A percentile compares a stretch with the other conserved stretches of the same genome.
Conservation (phyloP, 2,329 filamentous ascomycete species). For the Ascochyta pisi region DNA sequence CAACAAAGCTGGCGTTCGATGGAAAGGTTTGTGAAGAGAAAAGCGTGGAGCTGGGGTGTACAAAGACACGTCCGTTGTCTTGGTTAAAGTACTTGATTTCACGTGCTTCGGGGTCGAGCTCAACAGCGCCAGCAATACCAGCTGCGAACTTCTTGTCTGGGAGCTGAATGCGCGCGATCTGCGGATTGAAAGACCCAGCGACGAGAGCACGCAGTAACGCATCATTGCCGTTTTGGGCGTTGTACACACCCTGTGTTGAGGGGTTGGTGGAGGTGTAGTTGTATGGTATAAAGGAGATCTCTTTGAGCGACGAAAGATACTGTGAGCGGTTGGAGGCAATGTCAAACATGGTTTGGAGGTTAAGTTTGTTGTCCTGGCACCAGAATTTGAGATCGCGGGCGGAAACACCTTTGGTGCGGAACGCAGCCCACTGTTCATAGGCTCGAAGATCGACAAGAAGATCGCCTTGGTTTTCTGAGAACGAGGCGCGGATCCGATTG, state of each 20-base stretch:
- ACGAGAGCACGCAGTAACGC: slow-evolving; percentile 57
- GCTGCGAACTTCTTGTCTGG: slow-evolving; percentile 95
- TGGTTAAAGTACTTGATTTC: slow-evolving; percentile 88
- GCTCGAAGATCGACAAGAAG: slow-evolving; percentile 85
- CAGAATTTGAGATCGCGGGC: slow-evolving; percentile 72
- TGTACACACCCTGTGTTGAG: slow-evolving; percentile 45
- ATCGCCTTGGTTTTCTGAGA: slow-evolving; percentile 82
- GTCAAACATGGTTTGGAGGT: slow-evolving; percentile 81
- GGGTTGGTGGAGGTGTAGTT: slow-evolving; percentile 42
- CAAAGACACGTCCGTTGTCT: slow-evolving; percentile 73
- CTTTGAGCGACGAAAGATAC: slow-evolving; percentile 83
- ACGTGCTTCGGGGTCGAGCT: slow-evolving; percentile 88
- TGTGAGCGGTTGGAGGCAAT: slow-evolving; percentile 86
- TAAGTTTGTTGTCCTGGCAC: slow-evolving; percentile 87
- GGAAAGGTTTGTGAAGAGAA: slow-evolving; percentile 84
- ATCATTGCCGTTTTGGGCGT: slow-evolving; percentile 57
- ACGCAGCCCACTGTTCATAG: slow-evolving; percentile 80
- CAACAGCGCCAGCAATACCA: slow-evolving; percentile 86
- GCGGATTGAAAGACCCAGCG: slow-evolving; percentile 68
- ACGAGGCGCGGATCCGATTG: slow-evolving; percentile 75
- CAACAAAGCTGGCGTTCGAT: slow-evolving; percentile 76
- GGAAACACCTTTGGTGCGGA: slow-evolving; percentile 63
- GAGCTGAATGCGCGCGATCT: slow-evolving; percentile 89
- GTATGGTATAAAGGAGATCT: slow-evolving; percentile 76
- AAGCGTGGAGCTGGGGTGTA: slow-evolving; percentile 86